Conservation (phyloP, 139 green algal species). For the Edaphochlamys debaryana region DNA sequence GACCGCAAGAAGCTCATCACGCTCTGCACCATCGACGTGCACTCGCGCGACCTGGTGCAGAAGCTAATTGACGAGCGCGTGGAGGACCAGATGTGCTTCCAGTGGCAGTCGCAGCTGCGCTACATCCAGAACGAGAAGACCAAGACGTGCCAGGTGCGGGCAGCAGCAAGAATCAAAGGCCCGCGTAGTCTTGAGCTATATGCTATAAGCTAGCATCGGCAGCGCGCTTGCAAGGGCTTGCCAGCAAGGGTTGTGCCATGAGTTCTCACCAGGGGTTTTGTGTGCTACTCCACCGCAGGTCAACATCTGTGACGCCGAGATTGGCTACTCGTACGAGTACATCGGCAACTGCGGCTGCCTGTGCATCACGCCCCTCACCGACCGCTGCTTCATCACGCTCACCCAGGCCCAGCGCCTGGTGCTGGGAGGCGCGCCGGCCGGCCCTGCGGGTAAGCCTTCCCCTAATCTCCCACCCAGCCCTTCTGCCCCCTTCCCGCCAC, state of each 20-base stretch:
- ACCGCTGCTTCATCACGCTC: constrained; percentile 97
- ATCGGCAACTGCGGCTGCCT: constrained; percentile 93
- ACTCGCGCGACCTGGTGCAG: constrained; percentile 90
- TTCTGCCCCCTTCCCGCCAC: too few relatives aligned
- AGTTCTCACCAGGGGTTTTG: too few relatives aligned
- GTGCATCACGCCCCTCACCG: constrained; percentile 96
- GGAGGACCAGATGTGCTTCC: constrained; percentile 82
- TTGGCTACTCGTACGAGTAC: constrained; percentile 93
- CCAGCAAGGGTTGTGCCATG: too few relatives aligned
- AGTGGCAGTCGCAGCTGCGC: constrained; percentile 94
- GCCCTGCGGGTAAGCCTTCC: too few relatives aligned
- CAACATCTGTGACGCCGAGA: constrained; percentile 93
- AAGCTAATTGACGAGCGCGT: constrained; percentile 85
- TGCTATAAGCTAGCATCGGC: too few relatives aligned
- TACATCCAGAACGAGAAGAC: constrained; percentile 87
- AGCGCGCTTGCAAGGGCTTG: too few relatives aligned
- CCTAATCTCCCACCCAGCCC: too few relatives aligned
- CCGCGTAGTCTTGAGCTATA: too few relatives aligned
- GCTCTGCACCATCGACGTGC: constrained; percentile 95
- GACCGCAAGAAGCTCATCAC: constrained; percentile 96
- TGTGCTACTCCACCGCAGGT: too few relatives aligned
- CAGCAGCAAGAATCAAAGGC: too few relatives aligned
- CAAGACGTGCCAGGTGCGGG: constrained; percentile 76
- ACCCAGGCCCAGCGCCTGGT: constrained; percentile 91
- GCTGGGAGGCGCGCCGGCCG: constrained; percentile 90